Percentiles rank a stretch among this genome's conserved stretches.
phyloP scores from a whole-genome alignment of 805 yeast genomes.

The Metschnikowia cubensis region DNA sequence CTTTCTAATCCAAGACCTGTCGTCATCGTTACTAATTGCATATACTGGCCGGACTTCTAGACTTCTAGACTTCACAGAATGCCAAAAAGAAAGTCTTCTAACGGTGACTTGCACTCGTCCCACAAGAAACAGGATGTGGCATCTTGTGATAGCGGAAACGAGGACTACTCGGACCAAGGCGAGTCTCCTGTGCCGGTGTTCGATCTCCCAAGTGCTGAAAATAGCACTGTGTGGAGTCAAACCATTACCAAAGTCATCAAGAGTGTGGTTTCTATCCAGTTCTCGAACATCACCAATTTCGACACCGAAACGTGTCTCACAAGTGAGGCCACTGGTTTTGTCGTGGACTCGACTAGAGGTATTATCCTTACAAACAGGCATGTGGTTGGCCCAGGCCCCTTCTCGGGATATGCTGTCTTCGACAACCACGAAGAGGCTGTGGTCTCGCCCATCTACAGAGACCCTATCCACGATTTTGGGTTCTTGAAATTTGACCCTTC shows the following conservation, averaged over 20 bases:
- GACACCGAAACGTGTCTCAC: constrained; percentile 80
- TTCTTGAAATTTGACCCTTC: constrained; percentile 74
- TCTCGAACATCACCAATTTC: constrained; percentile 79
- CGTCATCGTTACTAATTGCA: neutral
- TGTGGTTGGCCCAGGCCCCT: constrained; percentile 95
- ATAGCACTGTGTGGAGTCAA: constrained; percentile 56
- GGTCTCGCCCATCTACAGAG: constrained; percentile 81
- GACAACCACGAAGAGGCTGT: constrained; percentile 93
- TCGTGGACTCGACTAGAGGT: constrained; percentile 79
- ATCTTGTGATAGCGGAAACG: constrained; percentile 13
- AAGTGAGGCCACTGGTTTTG: constrained; percentile 93
- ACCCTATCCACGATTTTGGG: constrained; percentile 95
- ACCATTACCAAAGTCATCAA: constrained; percentile 80
- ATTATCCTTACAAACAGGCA: constrained; percentile 88
- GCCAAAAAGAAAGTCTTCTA: constrained; percentile 15
- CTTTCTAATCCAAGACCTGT: neutral
- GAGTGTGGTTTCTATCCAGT: constrained; percentile 85
- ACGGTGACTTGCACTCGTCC: constrained; percentile 9
- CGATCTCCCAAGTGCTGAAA: constrained; percentile 17
- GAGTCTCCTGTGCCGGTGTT: constrained; percentile 10
- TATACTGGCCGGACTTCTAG: too few relatives aligned
- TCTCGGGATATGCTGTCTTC: constrained; percentile 85
- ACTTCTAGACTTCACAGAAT: neutral
- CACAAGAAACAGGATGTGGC: constrained; percentile 11
- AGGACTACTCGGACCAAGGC: constrained; percentile 7